Conservation (phyloP, 805 yeast genomes). For the Yarrowia sp. region DNA sequence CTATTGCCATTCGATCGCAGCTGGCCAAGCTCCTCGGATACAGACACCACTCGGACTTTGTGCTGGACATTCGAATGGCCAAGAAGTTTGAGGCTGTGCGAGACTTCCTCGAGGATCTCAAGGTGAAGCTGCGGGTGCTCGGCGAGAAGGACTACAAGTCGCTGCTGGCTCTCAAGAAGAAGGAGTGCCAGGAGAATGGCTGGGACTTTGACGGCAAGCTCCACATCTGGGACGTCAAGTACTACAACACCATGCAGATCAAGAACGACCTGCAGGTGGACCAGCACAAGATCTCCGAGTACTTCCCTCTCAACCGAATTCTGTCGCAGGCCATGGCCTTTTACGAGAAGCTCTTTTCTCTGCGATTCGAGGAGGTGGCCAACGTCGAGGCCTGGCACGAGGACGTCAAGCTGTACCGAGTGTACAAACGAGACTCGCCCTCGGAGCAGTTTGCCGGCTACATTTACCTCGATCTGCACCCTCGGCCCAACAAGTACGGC, state of each 20-base stretch:
- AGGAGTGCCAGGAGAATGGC: conserved; percentile 58
- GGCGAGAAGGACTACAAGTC: conserved; percentile 62
- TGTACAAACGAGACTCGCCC: conserved; percentile 63
- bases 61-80: conserved; percentile 82
- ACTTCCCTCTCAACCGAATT: conserved; percentile 75
- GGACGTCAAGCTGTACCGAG: conserved; percentile 74
- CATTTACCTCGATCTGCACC: conserved; percentile 81
- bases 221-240: conserved; percentile 78
- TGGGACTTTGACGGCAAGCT: conserved; percentile 52
- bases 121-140: conserved; percentile 62
- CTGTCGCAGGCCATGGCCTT: conserved; percentile 71
- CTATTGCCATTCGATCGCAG: conserved; percentile 67
- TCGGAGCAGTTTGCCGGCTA: conserved; percentile 75
- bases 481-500: conserved; percentile 85
- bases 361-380: conserved; percentile 65
- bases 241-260: conserved; percentile 67
- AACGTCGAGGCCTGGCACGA: conserved; percentile 69
- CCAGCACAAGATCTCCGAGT: conserved; percentile 72
- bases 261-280: conserved; percentile 77
- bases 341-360: conserved; percentile 71
- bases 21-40: conserved; percentile 72
- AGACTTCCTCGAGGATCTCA: conserved; percentile 67
- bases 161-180: conserved; percentile 60
- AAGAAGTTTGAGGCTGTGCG: conserved; percentile 67
- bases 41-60: conserved; percentile 69